Evolutionary conservation across 2,329 filamentous ascomycete species (phyloP).

Genomic region (Mycosphaerella sp.): DNA sequence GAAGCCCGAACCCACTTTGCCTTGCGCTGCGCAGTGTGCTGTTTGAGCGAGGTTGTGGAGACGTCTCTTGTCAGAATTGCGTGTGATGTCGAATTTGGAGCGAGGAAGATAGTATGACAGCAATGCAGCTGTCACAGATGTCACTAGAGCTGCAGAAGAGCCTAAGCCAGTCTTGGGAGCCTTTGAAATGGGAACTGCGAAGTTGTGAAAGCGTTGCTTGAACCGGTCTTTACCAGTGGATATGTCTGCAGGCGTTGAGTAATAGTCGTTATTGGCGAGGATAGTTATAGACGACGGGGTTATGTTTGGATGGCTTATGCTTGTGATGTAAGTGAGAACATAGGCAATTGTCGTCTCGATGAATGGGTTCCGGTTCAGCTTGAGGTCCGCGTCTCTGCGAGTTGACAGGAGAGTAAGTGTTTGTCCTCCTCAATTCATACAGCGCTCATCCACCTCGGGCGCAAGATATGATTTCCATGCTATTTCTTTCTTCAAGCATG

Average conservation of each 20-base stretch:
- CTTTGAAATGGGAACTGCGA: constrained; percentile 65
- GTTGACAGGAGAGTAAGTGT: constrained; percentile 20
- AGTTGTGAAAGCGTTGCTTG: constrained; percentile 61
- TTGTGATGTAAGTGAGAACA: constrained; percentile 71
- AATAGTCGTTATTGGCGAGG: constrained; percentile 94
- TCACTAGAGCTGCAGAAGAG: constrained; percentile 90
- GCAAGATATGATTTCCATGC: background rate
- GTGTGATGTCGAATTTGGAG: constrained; percentile 51
- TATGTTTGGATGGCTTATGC: constrained; percentile 49
- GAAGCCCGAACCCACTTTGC: constrained; percentile 93
- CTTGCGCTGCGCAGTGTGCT: constrained; percentile 90
- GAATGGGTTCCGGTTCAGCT: constrained; percentile 66
- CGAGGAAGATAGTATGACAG: constrained; percentile 66
- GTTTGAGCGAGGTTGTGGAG: constrained; percentile 93
- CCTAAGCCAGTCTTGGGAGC: constrained; percentile 96
- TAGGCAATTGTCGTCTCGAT: constrained; percentile 88
- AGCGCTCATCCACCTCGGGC: too few species aligned
- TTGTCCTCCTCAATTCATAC: constrained; percentile 1
- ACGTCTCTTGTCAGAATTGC: constrained; percentile 50
- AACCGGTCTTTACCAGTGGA: constrained; percentile 13
- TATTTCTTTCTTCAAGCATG: constrained; percentile 1
- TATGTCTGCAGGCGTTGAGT: constrained; percentile 59
- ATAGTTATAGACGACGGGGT: constrained; percentile 71
- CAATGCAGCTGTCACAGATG: constrained; percentile 71
- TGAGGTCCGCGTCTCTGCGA: constrained; percentile 34